Evolutionary conservation across 768 basidiomycete species (phyloP).

Genomic region (Mycena rebaudengoi): DNA sequence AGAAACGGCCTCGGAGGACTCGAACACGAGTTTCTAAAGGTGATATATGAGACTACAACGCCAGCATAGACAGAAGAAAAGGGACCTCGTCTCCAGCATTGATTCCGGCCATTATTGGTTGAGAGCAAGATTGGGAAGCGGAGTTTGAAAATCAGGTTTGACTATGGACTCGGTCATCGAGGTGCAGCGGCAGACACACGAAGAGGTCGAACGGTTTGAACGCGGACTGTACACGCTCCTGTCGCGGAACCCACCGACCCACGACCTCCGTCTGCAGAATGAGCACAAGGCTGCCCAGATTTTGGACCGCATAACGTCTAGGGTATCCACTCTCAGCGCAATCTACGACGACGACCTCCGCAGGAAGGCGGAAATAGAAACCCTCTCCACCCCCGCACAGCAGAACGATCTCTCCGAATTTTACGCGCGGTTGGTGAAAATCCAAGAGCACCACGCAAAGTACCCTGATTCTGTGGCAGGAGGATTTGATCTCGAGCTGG

Average conservation of each 20-base stretch:
- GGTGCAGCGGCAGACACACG: slow-evolving; percentile 93
- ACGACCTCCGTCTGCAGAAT: slow-evolving; percentile 72
- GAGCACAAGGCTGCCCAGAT: slow-evolving; percentile 93
- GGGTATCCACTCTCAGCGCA: slow-evolving; percentile 69
- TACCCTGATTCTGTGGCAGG: slow-evolving; percentile 90
- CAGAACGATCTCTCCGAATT: slow-evolving; percentile 90
- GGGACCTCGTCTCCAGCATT: slow-evolving; percentile 86
- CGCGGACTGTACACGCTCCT: slow-evolving; percentile 86
- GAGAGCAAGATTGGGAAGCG: slow-evolving; percentile 55
- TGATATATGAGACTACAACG: slow-evolving; percentile 14
- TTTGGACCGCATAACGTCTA: slow-evolving; percentile 82
- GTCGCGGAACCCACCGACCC: slow-evolving; percentile 67
- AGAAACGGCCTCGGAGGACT: slow-evolving; percentile 92
- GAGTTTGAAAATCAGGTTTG: slow-evolving; percentile 60
- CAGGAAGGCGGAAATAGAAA: slow-evolving; percentile 71
- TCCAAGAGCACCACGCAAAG: slow-evolving; percentile 96
- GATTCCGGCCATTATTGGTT: slow-evolving; percentile 80
- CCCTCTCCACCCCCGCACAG: slow-evolving; percentile 64
- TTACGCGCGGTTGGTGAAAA: slow-evolving; percentile 93
- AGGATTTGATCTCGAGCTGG: slow-evolving; percentile 85
- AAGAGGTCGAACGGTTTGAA: slow-evolving; percentile 94
- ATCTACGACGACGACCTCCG: slow-evolving; percentile 82
- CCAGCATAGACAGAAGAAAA: slow-evolving; percentile 28
- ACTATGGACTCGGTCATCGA: slow-evolving; percentile 94
- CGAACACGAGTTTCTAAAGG: slow-evolving; percentile 82